Evolutionary conservation across 2,329 filamentous ascomycete species (phyloP).

Genomic region (Verticillium nonalfalfae): DNA sequence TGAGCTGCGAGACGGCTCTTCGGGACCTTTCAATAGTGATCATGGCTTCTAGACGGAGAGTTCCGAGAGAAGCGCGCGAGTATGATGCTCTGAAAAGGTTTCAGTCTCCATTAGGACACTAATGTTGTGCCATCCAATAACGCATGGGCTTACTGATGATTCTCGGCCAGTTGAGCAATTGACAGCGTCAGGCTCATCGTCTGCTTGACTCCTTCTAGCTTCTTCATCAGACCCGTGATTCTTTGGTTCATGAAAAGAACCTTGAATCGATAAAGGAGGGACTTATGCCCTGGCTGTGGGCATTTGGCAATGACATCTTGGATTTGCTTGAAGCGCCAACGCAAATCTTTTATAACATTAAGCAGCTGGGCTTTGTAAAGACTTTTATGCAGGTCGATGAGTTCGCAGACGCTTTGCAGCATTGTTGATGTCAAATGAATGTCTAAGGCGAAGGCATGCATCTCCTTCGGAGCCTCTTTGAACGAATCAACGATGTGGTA

Average conservation of each 20-base stretch:
- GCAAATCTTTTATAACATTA: neutral
- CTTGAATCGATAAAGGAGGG: neutral
- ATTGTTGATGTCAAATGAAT: neutral
- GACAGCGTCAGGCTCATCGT: neutral
- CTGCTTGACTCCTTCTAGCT: neutral
- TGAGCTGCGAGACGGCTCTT: neutral
- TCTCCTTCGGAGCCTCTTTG: neutral
- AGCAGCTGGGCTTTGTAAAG: neutral
- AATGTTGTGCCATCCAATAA: neutral
- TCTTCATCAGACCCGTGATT: neutral
- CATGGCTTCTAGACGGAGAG: neutral
- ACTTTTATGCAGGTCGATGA: neutral
- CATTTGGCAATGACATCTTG: neutral
- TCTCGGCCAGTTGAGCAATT: neutral
- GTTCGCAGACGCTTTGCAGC: neutral
- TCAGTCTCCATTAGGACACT: neutral
- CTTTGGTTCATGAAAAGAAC: neutral
- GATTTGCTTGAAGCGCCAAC: neutral
- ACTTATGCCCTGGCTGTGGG: neutral
- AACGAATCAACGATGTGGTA: neutral
- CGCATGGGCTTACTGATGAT: neutral
- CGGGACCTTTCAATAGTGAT: neutral
- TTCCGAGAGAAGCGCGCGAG: neutral
- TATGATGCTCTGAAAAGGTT: neutral
- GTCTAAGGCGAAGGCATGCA: neutral